A percentile compares a stretch with the other conserved stretches of the same genome.
phyloP scores from a whole-genome alignment of 1,284 basidiomycete species.

The Vanrija sp. region DNA sequence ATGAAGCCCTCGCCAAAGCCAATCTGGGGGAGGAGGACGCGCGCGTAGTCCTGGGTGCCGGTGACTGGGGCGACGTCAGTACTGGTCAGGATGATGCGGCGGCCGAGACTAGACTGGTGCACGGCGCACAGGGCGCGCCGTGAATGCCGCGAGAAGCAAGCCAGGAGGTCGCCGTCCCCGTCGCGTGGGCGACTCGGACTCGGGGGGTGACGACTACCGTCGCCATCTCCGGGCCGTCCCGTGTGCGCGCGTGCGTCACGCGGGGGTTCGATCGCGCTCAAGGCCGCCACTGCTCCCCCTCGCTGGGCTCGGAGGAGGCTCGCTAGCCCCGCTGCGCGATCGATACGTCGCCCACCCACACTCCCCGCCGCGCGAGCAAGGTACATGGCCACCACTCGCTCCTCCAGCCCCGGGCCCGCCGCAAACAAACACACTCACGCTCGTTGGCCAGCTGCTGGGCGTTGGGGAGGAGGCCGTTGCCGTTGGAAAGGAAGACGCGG shows the following conservation, averaged over 20 bases:
- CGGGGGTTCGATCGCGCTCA: not conserved
- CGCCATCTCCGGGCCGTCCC: not conserved
- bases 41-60: constrained; percentile 27
- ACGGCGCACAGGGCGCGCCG: not conserved
- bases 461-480: constrained; percentile 21
- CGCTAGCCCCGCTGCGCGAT: too few relatives aligned
- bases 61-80: constrained; percentile 19
- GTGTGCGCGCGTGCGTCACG: not conserved
- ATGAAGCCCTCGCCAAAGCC: constrained; percentile 41
- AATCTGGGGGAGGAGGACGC: constrained; percentile 29
- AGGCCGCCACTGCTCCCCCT: not conserved
- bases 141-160: too few relatives aligned
- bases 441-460: constrained; percentile 41
- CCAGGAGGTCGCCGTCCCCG: too few relatives aligned
- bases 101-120: not conserved
- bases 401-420: too few relatives aligned
- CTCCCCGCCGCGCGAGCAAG: too few relatives aligned
- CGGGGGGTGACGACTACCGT: not conserved
- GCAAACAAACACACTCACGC: constrained; percentile 24
- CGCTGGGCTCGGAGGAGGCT: too few relatives aligned
- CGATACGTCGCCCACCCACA: too few relatives aligned
- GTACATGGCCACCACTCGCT: not conserved
- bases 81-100: too few relatives aligned
- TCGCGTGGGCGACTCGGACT: too few relatives aligned
- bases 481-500: constrained; percentile 36